Base-by-base conservation (phyloP, 208 protist species). In the Crithidia fasciculata region DNA sequence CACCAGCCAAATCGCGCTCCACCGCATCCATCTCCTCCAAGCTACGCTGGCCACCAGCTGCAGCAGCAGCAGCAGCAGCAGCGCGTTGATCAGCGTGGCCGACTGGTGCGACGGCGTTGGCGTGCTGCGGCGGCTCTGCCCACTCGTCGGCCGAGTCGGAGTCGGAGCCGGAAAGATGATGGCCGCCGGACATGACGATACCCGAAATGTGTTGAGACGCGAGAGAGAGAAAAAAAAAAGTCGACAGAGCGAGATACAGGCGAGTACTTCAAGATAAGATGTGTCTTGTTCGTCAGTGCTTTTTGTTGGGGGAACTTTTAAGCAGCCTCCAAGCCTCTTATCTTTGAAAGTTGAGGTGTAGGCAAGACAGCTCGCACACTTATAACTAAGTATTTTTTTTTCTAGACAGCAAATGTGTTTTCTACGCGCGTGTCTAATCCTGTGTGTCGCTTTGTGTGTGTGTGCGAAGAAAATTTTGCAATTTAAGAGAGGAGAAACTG, bases 81-180 rank as follows among this genome's bases (percentile, higher is more conserved):
- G 50, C 36, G 28, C 70, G 52, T 28, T 59, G 61, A 2, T 64
- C 76, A 4, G 53, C 53, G 5, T 40, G 47, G 36, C 6, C 57
- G 16, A 45, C 68, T 16, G 52, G 7, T 15, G 39, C 49, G 18
- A 49, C 57, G 3, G 18, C 5, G 62, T 41, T 73, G 40, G 60
- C 37, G 7, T 63, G 36, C 54, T 69, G 45, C 47, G 69, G 59
- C 12, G 87, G 85, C 5, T 79, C 81, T 18, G 82, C 85, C 91
- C 91, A 96, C 78, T 96, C 91, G 16, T 94, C 87, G 0, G 77
- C 77, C 8, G 87, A 93, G 78, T 95, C 90, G 6, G 37, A 47
- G 65, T 67, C 60, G 18, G 66, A 68, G 39, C 2, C n/a, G 6
- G 65, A 55, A 18, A 40, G 36, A 47, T 68, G 28, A 2, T 16